Percentiles rank a stretch among this genome's conserved stretches.
These are phyloP conservation scores for Neonectria punicea DNA, from an alignment of 2,329 filamentous ascomycete genomes.

Conservation along the genomic window DNA sequence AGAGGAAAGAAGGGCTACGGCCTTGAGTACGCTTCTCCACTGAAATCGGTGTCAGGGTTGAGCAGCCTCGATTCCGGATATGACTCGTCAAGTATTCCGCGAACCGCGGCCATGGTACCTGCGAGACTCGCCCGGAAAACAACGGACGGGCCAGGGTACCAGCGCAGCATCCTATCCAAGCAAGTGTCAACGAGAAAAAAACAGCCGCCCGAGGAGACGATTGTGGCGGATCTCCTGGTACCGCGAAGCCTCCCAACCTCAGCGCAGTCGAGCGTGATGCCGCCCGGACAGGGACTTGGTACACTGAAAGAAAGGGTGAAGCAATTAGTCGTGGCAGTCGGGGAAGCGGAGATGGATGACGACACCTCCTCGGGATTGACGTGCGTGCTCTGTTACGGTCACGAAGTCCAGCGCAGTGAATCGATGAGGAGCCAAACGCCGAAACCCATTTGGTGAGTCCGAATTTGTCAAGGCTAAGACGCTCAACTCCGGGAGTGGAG, in stretches of 20 bases:
- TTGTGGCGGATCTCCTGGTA: conserved; percentile 30
- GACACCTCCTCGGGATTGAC: conserved; percentile 33
- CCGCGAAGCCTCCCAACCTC: conserved; percentile 28
- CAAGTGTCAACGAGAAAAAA: not conserved
- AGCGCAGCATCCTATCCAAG: not conserved
- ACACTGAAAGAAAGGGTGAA: conserved; percentile 8
- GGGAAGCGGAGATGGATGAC: conserved; percentile 29
- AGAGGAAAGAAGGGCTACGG: conserved; percentile 24
- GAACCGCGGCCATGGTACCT: conserved; percentile 33
- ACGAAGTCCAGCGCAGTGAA: conserved; percentile 38
- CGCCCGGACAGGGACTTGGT: not conserved
- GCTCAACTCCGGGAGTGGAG: conserved; percentile 11
- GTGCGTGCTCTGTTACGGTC: conserved; percentile 42
- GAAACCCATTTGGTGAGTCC: conserved; percentile 41
- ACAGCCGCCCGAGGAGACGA: not conserved
- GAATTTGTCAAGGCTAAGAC: conserved; percentile 16
- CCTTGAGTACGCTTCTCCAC: conserved; percentile 35
- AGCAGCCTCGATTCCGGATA: conserved; percentile 43
- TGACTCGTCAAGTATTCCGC: conserved; percentile 37
- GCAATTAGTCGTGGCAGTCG: conserved; percentile 15
- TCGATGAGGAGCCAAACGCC: conserved; percentile 31
- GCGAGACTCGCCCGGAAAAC: conserved; percentile 32
- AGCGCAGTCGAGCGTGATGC: conserved; percentile 10
- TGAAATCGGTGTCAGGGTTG: conserved; percentile 36
- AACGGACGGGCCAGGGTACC: conserved; percentile 23